phyloP scores from a whole-genome alignment of 352 stramenopile species.

The Globisporangium yorkense region DNA sequence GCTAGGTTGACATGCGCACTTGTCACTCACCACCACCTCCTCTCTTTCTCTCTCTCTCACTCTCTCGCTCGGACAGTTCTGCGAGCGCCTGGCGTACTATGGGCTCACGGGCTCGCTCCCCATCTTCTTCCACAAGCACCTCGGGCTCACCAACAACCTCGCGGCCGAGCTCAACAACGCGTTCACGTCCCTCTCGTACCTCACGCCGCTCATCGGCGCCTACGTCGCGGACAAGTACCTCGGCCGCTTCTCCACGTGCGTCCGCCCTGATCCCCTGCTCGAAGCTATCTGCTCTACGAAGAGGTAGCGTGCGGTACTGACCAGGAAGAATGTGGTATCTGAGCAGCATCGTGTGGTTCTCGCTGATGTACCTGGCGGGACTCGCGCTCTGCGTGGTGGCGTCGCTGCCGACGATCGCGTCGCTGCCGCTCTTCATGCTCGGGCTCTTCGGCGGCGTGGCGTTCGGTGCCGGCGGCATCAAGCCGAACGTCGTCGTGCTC shows the following conservation, averaged over 20 bases:
- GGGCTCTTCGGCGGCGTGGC: constrained; percentile 78
- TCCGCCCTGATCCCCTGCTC: too few relatives aligned
- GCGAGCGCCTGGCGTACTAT: constrained; percentile 77
- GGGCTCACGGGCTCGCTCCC: constrained; percentile 76
- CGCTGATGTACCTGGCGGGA: constrained; percentile 57
- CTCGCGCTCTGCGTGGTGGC: constrained; percentile 69
- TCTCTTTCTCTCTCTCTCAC: background rate
- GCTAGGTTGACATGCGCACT: too few relatives aligned
- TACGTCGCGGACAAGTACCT: constrained; percentile 79
- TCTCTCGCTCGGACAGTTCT: constrained; percentile 39
- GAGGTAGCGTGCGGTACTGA: too few relatives aligned
- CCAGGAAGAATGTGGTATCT: too few relatives aligned
- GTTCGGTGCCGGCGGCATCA: constrained; percentile 69
- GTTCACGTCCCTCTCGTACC: constrained; percentile 80
- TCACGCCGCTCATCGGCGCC: constrained; percentile 75
- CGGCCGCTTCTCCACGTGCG: constrained; percentile 69
- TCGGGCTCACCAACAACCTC: constrained; percentile 70
- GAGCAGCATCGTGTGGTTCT: constrained; percentile 77
- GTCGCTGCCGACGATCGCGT: constrained; percentile 46
- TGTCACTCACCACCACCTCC: background rate
- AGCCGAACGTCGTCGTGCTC: constrained; percentile 71
- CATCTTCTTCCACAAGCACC: constrained; percentile 87
- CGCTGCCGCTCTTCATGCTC: constrained; percentile 67
- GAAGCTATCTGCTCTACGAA: too few relatives aligned
- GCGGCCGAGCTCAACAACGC: constrained; percentile 86